Conservation (phyloP, 1,284 basidiomycete genomes). For the Cryptococcus jaspeensis region DNA sequence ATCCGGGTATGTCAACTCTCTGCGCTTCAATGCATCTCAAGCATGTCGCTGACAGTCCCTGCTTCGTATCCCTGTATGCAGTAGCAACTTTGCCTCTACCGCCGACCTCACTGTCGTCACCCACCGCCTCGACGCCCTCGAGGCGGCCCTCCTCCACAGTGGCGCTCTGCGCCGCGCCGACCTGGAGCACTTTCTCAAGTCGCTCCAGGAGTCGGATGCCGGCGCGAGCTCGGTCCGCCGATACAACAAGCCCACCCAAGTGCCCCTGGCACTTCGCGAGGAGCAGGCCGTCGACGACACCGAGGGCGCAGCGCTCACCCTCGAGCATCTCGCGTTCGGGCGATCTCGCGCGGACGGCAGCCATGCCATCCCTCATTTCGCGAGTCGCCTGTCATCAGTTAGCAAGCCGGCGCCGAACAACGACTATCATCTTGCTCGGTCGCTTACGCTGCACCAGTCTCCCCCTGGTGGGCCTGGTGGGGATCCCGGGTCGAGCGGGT, state of each 20-base stretch:
- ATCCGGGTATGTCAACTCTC: conserved; percentile 5
- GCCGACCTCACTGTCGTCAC: conserved; percentile 46
- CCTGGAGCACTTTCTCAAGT: conserved; percentile 42
- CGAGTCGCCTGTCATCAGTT: conserved; percentile 29
- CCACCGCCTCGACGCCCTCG: conserved; percentile 50
- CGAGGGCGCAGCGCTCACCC: conserved; percentile 50
- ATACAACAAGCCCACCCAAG: conserved; percentile 2
- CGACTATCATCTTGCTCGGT: conserved; percentile 38
- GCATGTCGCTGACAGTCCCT: too few species aligned
- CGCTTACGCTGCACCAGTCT: conserved; percentile 10
- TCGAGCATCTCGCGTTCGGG: conserved; percentile 52
- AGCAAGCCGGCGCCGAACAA: conserved; percentile 35
- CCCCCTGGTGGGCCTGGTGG: background rate
- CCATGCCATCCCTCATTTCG: conserved; percentile 43
- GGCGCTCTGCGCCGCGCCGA: conserved; percentile 45
- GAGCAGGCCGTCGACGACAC: conserved; percentile 45
- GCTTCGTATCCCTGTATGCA: background rate
- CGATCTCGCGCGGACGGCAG: conserved; percentile 41
- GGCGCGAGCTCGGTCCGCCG: background rate
- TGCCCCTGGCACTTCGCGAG: conserved; percentile 3
- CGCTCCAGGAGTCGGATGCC: conserved; percentile 9
- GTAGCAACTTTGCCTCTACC: conserved; percentile 43
- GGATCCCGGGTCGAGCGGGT: background rate
- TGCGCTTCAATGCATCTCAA: background rate
- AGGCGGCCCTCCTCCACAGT: conserved; percentile 44